phyloP scores from a whole-genome alignment of 2,329 filamentous ascomycete genomes.

The Colletotrichum tropicale region DNA sequence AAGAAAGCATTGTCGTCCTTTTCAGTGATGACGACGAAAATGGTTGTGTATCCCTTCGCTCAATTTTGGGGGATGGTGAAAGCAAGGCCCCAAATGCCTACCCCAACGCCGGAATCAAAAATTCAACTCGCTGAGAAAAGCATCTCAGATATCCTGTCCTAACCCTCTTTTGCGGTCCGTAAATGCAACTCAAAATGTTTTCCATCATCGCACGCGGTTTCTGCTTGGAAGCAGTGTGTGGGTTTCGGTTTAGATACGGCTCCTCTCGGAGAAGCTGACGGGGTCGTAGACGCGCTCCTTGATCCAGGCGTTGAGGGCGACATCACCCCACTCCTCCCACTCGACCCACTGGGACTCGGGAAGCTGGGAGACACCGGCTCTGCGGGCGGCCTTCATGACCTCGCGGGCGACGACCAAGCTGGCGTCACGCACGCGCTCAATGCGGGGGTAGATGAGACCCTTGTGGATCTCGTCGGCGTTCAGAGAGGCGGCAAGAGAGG shows the following conservation, averaged over 20 bases:
- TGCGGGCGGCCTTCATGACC: conserved; percentile 90
- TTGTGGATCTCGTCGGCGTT: conserved; percentile 81
- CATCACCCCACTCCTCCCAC: conserved; percentile 75
- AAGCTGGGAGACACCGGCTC: conserved; percentile 75
- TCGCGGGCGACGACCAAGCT: conserved; percentile 85
- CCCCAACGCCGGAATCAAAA: conserved; percentile 13
- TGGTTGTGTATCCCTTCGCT: conserved; percentile 7
- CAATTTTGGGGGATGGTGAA: conserved; percentile 8
- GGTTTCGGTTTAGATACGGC: conserved; percentile 14
- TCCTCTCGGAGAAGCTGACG: conserved; percentile 40
- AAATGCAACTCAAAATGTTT: conserved; percentile 15
- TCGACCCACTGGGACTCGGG: conserved; percentile 72
- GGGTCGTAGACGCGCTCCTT: conserved; percentile 67
- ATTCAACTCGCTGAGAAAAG: conserved; percentile 11
- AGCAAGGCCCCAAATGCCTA: conserved; percentile 12
- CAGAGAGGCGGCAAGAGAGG: conserved; percentile 78
- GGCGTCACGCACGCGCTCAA: conserved; percentile 90
- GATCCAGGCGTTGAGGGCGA: conserved; percentile 64
- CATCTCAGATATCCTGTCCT: conserved; percentile 12
- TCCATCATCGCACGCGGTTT: not conserved
- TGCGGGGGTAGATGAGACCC: conserved; percentile 88
- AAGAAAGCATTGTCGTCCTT: conserved; percentile 9
- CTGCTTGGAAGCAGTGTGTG: not conserved
- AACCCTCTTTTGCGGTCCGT: not conserved
- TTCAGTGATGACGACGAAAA: not conserved